A percentile compares a stretch with the other conserved stretches of the same genome.
Evolutionary conservation across 1,284 basidiomycete species (phyloP).

Genomic region (Wallemia ichthyophaga): DNA sequence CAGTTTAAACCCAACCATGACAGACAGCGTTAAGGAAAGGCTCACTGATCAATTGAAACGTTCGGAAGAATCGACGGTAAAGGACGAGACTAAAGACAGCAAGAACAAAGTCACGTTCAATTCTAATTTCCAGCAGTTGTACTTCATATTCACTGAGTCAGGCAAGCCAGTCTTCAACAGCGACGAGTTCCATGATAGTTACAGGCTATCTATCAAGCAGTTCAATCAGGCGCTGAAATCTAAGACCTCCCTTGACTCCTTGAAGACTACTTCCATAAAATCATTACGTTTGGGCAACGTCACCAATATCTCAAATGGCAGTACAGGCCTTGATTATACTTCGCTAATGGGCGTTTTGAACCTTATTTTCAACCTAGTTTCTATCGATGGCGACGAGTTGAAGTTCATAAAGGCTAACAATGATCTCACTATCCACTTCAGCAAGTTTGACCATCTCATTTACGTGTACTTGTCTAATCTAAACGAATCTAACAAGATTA

Average conservation of each 20-base stretch:
- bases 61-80: neutral
- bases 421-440: neutral
- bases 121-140: neutral
- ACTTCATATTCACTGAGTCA: neutral
- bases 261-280: neutral
- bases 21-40: neutral
- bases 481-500: neutral
- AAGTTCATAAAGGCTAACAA: neutral
- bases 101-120: neutral
- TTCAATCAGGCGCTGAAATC: neutral
- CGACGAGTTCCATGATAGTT: neutral
- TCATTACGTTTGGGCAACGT: neutral
- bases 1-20: constrained; percentile 1
- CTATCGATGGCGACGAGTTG: neutral
- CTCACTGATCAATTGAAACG: neutral
- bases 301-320: neutral
- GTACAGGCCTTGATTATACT: neutral
- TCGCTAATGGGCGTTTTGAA: neutral
- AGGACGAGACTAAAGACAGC: neutral
- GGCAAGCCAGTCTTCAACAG: neutral
- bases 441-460: neutral
- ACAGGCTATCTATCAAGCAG: neutral
- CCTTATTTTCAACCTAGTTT: neutral
- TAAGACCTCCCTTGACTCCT: neutral
- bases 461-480: neutral